Evolutionary conservation across 176 grass and related monocot species (phyloP).

Genomic region (Triticum urartu): DNA sequence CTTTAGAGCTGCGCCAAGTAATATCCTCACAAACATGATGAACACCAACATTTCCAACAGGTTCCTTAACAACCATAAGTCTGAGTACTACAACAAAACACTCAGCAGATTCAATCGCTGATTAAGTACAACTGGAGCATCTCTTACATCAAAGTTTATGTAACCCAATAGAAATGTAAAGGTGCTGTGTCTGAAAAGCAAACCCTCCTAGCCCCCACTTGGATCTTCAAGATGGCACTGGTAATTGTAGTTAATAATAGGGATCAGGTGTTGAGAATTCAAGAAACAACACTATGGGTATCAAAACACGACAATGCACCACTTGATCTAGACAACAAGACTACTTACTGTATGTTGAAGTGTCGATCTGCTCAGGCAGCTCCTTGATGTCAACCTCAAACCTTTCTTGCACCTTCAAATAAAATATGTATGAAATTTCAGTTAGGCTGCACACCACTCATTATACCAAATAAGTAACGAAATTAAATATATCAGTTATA

Average conservation of each 20-base stretch:
- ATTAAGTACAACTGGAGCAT: neutral
- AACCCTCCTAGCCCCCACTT: neutral
- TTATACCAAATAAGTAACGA: too few relatives aligned
- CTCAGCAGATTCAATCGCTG: neutral
- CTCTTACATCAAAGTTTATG: neutral
- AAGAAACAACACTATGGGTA: too few relatives aligned
- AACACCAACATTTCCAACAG: neutral
- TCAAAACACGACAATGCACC: too few relatives aligned
- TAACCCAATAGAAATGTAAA: neutral
- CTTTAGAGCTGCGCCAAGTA: neutral
- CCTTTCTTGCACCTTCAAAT: conserved; percentile 89
- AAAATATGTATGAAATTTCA: neutral
- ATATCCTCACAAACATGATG: neutral
- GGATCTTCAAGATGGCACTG: conserved; percentile 39
- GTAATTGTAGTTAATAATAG: neutral
- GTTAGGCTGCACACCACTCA: conserved; percentile 8
- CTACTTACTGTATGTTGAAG: conserved; percentile 96
- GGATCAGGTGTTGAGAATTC: neutral
- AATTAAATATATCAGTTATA: neutral
- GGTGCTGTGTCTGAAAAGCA: neutral
- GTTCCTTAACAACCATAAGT: neutral
- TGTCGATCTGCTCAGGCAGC: conserved; percentile 95
- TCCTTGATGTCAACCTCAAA: conserved; percentile 99
- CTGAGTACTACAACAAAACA: neutral
- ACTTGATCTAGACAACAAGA: too few relatives aligned